Percentiles rank a stretch among this genome's conserved stretches.
Evolutionary conservation across 306 rosid genomes (phyloP).

Genomic region (Hippophae rhamnoides): DNA sequence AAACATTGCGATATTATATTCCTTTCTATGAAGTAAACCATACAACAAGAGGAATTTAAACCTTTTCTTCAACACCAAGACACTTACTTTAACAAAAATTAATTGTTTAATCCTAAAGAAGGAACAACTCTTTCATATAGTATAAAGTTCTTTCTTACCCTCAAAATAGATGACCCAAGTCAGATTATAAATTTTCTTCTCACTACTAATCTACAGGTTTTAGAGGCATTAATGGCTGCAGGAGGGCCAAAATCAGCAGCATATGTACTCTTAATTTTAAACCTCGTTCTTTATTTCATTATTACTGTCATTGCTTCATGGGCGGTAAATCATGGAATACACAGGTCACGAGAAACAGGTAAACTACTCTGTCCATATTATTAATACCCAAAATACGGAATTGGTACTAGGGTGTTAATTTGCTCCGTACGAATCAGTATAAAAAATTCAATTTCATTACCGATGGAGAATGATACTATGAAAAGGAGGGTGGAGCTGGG

Average conservation of each 20-base stretch:
- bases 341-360: constrained; percentile 64
- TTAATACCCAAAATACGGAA: no score
- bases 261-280: constrained; percentile 44
- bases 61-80: constrained; percentile 44
- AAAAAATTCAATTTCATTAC: no score
- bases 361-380: no score
- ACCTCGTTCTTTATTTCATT: constrained; percentile 54
- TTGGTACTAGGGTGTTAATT: no score
- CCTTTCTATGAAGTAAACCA: constrained; percentile 30
- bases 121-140: constrained; percentile 7
- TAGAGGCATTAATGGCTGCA: constrained; percentile 42
- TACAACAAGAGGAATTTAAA: constrained; percentile 40
- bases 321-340: constrained; percentile 77
- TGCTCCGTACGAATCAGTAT: no score
- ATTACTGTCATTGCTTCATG: constrained; percentile 62
- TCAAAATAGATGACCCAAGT: constrained; percentile 8
- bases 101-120: background rate
- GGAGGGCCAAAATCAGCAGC: constrained; percentile 57
- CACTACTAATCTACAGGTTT: constrained; percentile 6
- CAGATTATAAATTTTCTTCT: constrained; percentile 9
- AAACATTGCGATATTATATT: constrained; percentile 32
- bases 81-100: background rate
- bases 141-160: constrained; percentile 11
- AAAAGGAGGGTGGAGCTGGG: no score
- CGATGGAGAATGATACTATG: no score